Conservation (phyloP, 2,329 filamentous ascomycete genomes). For the Dendryphion nanum region DNA sequence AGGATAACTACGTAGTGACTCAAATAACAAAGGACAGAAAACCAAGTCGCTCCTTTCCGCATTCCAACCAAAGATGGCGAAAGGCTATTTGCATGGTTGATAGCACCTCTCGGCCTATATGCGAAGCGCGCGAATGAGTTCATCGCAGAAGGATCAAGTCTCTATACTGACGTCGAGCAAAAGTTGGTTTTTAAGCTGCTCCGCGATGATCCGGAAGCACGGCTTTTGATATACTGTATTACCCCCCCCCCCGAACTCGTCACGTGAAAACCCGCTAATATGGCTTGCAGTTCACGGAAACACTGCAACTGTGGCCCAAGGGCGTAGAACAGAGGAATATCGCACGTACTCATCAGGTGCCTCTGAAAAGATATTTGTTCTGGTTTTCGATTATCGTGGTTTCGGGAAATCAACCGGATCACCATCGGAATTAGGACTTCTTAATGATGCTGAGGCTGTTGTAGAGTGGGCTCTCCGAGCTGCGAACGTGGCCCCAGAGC, state of each 20-base stretch:
- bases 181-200: slow-evolving; percentile 53
- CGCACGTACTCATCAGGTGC: slow-evolving; percentile 69
- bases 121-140: slow-evolving; percentile 64
- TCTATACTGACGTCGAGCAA: slow-evolving; percentile 45
- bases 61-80: slow-evolving; percentile 73
- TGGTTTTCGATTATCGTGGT: slow-evolving; percentile 89
- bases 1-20: background rate
- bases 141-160: slow-evolving; percentile 47
- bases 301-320: slow-evolving; percentile 73
- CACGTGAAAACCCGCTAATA: background rate
- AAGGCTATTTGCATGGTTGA: slow-evolving; percentile 85
- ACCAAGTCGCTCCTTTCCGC: slow-evolving; percentile 83
- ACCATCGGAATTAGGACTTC: slow-evolving; percentile 76
- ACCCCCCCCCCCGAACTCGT: background rate
- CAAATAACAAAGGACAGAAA: slow-evolving; percentile 53
- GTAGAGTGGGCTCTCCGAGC: slow-evolving; percentile 73
- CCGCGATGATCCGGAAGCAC: slow-evolving; percentile 50
- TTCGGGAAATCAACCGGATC: slow-evolving; percentile 78
- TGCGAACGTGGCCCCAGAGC: slow-evolving; percentile 64
- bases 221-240: slow-evolving; percentile 56
- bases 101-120: slow-evolving; percentile 77
- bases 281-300: slow-evolving; percentile 64
- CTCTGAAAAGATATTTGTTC: slow-evolving; percentile 57
- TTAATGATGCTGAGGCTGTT: slow-evolving; percentile 72
- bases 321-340: slow-evolving; percentile 73